Percentiles rank a stretch among this genome's conserved stretches.
Evolutionary conservation across 176 grass and related monocot genomes (phyloP).

Genomic region (Oryza meridionalis): DNA sequence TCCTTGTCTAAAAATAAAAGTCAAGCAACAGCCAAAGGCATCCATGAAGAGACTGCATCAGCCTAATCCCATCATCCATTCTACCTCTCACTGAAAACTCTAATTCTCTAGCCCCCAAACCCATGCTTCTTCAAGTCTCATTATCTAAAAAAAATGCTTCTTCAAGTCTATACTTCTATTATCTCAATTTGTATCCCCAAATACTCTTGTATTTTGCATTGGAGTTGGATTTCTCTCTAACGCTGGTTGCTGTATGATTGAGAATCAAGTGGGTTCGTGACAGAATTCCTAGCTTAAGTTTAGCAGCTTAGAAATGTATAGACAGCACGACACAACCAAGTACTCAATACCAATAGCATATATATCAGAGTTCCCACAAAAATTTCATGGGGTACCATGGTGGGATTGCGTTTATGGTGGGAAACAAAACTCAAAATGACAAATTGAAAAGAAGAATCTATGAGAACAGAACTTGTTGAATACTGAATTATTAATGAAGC

Average conservation of each 20-base stretch:
- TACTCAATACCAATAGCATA: background rate
- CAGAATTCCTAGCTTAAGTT: background rate
- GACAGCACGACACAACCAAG: background rate
- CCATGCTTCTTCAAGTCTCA: too few relatives aligned
- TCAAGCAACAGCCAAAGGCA: background rate
- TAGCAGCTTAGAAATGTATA: conserved; percentile 19
- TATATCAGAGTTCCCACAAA: background rate
- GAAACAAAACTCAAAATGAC: background rate
- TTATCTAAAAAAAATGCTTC: too few relatives aligned
- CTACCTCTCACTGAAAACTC: too few relatives aligned
- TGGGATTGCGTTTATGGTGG: background rate
- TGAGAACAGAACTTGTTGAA: conserved; percentile 17
- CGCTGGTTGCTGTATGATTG: background rate
- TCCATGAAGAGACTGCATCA: too few relatives aligned
- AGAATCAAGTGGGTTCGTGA: background rate
- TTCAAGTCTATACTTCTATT: too few relatives aligned
- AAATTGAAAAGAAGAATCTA: background rate
- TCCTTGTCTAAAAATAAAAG: background rate
- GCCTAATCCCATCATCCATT: too few relatives aligned
- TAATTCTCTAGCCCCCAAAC: too few relatives aligned
- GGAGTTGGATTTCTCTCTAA: background rate
- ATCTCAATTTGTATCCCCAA: too few relatives aligned
- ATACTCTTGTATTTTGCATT: background rate
- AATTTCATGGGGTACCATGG: conserved; percentile 17
- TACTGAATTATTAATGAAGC: conserved; percentile 7